Evolutionary conservation across 306 rosid species (phyloP).

Genomic region (Fragaria iinumae): DNA sequence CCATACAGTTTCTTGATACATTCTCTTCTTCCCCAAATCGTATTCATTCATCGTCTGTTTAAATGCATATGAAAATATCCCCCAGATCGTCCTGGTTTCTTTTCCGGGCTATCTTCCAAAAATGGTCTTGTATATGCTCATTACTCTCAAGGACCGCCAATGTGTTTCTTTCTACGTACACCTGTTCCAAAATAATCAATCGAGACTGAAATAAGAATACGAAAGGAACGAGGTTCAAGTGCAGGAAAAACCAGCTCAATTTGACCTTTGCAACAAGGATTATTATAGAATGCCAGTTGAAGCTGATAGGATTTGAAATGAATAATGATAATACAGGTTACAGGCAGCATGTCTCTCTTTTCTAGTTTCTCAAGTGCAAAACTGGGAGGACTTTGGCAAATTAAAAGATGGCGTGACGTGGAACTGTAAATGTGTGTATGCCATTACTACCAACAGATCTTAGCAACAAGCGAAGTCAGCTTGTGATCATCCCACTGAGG

Average conservation of each 20-base stretch:
- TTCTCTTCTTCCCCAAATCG: not conserved
- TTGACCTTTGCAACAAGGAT: not conserved
- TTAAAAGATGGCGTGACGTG: not conserved
- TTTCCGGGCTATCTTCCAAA: not conserved
- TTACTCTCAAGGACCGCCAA: conserved; percentile 24
- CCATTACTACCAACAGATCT: not conserved
- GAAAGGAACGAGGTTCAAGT: conserved; percentile 4
- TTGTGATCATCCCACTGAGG: not conserved
- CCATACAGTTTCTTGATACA: not conserved
- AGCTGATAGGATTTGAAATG: not conserved
- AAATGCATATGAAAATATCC: conserved; percentile 3
- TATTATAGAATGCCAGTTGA: not conserved
- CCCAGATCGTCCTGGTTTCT: not conserved
- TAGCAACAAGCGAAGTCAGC: not conserved
- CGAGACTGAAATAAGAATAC: conserved; percentile 21
- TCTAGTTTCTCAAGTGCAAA: not conserved
- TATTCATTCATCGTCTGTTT: not conserved
- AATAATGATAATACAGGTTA: not conserved
- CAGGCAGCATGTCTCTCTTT: not conserved
- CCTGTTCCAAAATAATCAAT: conserved; percentile 37
- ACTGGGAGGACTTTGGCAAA: not conserved
- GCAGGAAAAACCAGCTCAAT: conserved; percentile 10
- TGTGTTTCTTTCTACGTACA: conserved; percentile 37
- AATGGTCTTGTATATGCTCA: not conserved
- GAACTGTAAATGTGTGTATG: not conserved